Percentiles rank a stretch among this genome's conserved stretches.
Evolutionary conservation across 129 eudicot species (phyloP).

Genomic region (Centella asiatica): DNA sequence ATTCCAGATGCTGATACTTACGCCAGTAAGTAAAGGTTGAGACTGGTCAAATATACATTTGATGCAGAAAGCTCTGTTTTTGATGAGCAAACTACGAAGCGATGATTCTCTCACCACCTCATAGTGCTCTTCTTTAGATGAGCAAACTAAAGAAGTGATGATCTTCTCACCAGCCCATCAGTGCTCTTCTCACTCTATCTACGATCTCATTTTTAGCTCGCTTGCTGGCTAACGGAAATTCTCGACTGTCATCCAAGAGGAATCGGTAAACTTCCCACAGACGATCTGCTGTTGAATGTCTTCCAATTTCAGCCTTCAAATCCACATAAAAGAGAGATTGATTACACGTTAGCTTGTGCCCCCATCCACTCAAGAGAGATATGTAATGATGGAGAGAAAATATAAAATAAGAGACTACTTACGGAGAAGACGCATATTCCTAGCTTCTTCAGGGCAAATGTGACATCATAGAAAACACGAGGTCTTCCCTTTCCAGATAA

Average conservation of each 20-base stretch:
- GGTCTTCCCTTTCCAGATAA: conserved; percentile 88
- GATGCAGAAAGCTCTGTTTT: not conserved
- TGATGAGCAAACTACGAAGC: not conserved
- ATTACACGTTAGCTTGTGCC: not conserved
- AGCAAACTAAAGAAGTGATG: too few species aligned
- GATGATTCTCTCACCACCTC: too few species aligned
- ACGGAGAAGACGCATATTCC: conserved; percentile 80
- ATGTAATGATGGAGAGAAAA: not conserved
- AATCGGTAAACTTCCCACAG: conserved; percentile 90
- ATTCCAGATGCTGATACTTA: too few species aligned
- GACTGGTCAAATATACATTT: not conserved
- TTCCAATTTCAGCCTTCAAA: conserved; percentile 78
- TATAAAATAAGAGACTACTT: conserved; percentile 14
- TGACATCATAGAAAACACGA: conserved; percentile 72
- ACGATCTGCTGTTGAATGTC: conserved; percentile 57
- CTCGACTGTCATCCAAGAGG: conserved; percentile 60
- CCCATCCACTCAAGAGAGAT: not conserved
- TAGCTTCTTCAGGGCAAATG: conserved; percentile 56
- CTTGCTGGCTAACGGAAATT: conserved; percentile 28
- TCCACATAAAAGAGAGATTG: conserved; percentile 10
- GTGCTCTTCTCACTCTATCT: conserved; percentile 55
- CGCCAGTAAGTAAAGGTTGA: not conserved
- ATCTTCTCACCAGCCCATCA: conserved; percentile 75
- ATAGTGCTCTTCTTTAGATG: too few species aligned
- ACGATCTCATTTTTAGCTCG: conserved; percentile 48